A percentile compares a stretch with the other conserved stretches of the same genome.
These are phyloP conservation scores for Spiraea crenata DNA, from an alignment of 331 rosid species.

Conservation along the genomic window DNA sequence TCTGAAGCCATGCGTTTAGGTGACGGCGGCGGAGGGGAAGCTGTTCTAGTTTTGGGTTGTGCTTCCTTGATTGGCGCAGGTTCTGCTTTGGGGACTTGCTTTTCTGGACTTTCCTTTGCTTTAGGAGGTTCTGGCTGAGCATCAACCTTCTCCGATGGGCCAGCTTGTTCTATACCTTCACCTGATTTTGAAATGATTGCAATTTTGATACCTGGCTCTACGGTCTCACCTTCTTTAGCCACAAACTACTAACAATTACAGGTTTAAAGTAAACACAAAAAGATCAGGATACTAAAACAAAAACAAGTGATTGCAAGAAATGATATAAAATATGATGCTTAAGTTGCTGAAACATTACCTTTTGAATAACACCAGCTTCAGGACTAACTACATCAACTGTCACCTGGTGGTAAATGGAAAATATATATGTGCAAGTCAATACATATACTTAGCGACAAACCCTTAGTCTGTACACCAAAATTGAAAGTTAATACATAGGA, in stretches of 20 bases:
- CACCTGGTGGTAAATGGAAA: slow-evolving; percentile 36
- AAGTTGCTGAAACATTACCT: slow-evolving; percentile 33
- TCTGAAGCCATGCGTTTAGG: slow-evolving; percentile 39
- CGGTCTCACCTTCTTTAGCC: slow-evolving; percentile 61
- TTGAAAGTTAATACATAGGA: neutral
- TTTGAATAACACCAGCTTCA: slow-evolving; percentile 44
- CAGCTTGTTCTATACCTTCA: slow-evolving; percentile 43
- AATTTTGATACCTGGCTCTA: slow-evolving; percentile 60
- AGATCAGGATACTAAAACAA: slow-evolving; percentile 8
- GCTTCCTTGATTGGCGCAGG: slow-evolving; percentile 33
- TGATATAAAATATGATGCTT: neutral
- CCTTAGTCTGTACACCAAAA: neutral
- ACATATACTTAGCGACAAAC: neutral
- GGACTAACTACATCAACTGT: slow-evolving; percentile 67
- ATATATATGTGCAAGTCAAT: neutral
- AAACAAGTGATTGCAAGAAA: neutral
- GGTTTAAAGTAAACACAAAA: slow-evolving; percentile 1
- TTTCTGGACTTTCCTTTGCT: slow-evolving; percentile 31
- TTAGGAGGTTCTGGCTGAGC: slow-evolving; percentile 37
- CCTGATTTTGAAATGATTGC: slow-evolving; percentile 59
- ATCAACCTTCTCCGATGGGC: slow-evolving; percentile 40
- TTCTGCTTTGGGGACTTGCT: slow-evolving; percentile 35
- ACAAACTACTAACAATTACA: slow-evolving; percentile 38
- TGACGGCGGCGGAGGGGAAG: slow-evolving; percentile 31
- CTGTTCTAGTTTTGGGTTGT: slow-evolving; percentile 28